These are phyloP conservation scores for Chaetoceros tenuissimus DNA, from an alignment of 108 stramenopile species.

Conservation along the genomic window DNA sequence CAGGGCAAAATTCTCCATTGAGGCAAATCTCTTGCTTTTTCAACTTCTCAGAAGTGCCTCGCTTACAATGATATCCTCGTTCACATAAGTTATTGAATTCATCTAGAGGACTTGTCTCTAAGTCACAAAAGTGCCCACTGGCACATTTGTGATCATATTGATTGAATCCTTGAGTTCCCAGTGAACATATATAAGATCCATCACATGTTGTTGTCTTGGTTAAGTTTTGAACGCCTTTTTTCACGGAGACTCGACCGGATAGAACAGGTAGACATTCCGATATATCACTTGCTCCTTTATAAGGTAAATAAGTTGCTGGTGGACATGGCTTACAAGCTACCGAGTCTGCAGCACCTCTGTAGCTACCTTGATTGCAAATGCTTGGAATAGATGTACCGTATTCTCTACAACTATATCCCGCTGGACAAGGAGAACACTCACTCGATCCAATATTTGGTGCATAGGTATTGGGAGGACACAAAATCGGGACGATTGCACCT, in stretches of 20 bases:
- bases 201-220: conserved; percentile 37
- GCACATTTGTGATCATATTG: conserved; percentile 64
- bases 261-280: conserved; percentile 78
- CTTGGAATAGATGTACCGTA: conserved; percentile 83
- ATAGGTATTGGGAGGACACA: conserved; percentile 86
- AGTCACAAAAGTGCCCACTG: conserved; percentile 45
- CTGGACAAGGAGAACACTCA: conserved; percentile 61
- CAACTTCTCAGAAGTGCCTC: conserved; percentile 42
- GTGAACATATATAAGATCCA: conserved; percentile 63
- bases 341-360: conserved; percentile 63
- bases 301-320: conserved; percentile 56
- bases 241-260: conserved; percentile 56
- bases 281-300: conserved; percentile 63
- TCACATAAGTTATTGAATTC: conserved; percentile 42
- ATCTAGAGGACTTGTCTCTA: conserved; percentile 32
- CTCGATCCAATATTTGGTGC: conserved; percentile 50
- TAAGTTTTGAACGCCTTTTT: conserved; percentile 48
- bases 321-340: conserved; percentile 76
- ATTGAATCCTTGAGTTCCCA: conserved; percentile 40
- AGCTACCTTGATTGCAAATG: conserved; percentile 68
- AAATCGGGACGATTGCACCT: conserved; percentile 60
- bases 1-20: conserved; percentile 59
- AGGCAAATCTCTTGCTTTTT: conserved; percentile 52
- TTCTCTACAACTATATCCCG: conserved; percentile 62
- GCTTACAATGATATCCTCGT: conserved; percentile 49